These are phyloP conservation scores for Gloeophyllum trabeum DNA, from an alignment of 768 basidiomycete genomes.

Conservation along the genomic window DNA sequence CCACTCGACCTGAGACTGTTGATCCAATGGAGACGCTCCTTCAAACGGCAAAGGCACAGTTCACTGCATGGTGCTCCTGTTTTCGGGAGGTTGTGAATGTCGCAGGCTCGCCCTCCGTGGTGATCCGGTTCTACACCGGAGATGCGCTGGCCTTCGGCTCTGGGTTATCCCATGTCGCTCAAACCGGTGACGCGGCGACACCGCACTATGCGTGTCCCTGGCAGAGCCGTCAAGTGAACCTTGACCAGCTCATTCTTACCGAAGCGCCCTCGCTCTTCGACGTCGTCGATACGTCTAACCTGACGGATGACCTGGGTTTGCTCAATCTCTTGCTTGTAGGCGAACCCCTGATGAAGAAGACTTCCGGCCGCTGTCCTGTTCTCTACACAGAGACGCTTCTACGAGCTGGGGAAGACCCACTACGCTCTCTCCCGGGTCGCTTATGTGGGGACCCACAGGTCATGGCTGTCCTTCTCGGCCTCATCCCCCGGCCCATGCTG, in stretches of 20 bases:
- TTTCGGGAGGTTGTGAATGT: no score
- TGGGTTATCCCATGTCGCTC: slow-evolving; percentile 1
- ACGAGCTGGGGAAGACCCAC: neutral
- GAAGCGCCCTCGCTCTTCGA: slow-evolving; percentile 10
- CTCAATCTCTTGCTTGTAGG: slow-evolving; percentile 11
- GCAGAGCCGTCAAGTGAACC: slow-evolving; percentile 1
- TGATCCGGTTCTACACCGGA: slow-evolving; percentile 8
- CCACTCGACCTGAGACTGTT: neutral
- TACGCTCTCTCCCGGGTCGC: neutral
- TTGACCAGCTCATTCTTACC: slow-evolving; percentile 4
- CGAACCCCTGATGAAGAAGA: slow-evolving; percentile 7
- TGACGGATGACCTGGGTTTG: slow-evolving; percentile 11
- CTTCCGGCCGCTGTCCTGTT: neutral
- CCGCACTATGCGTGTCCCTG: slow-evolving; percentile 4
- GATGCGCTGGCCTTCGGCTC: slow-evolving; percentile 8
- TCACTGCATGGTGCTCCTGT: slow-evolving; percentile 3
- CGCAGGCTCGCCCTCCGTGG: no score
- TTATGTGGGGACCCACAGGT: slow-evolving; percentile 3
- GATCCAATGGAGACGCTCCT: no score
- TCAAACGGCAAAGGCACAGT: slow-evolving; percentile 1
- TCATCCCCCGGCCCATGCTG: neutral
- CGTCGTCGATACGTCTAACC: slow-evolving; percentile 14
- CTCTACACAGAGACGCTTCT: slow-evolving; percentile 12
- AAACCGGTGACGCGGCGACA: neutral
- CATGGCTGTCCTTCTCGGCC: slow-evolving; percentile 2